A percentile compares a stretch with the other conserved stretches of the same genome.
Evolutionary conservation across 441 rosid genomes (phyloP).

Genomic region (Breynia disticha): DNA sequence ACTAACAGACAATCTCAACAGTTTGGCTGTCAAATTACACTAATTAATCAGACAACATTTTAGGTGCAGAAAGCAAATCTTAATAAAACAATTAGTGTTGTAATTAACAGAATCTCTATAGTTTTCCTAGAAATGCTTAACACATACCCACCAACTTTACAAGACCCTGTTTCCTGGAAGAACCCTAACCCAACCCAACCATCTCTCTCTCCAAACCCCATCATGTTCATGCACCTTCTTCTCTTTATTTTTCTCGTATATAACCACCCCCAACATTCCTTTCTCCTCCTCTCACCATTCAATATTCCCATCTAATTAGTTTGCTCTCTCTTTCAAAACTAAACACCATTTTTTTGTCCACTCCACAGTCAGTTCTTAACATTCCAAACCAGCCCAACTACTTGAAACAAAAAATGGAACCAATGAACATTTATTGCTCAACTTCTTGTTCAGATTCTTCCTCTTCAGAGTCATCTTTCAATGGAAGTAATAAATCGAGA

Average conservation of each 20-base stretch:
- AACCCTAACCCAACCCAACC: slow-evolving; percentile 18
- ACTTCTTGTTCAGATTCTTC: slow-evolving; percentile 38
- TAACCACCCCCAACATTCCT: neutral
- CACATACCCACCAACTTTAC: slow-evolving; percentile 41
- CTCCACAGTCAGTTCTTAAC: no score
- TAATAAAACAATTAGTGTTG: neutral
- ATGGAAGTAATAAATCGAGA: slow-evolving; percentile 16
- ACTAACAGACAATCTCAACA: slow-evolving; percentile 11
- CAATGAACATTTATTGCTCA: slow-evolving; percentile 27
- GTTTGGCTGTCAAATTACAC: slow-evolving; percentile 15
- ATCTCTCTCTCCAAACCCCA: neutral
- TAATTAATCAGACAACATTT: slow-evolving; percentile 15
- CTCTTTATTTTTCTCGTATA: slow-evolving; percentile 3
- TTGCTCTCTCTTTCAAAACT: neutral
- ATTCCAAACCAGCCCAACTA: no score
- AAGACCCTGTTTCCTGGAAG: slow-evolving; percentile 54
- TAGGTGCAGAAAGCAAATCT: slow-evolving; percentile 10
- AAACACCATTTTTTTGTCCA: no score
- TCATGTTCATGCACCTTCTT: slow-evolving; percentile 23
- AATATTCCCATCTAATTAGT: no score
- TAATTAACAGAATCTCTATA: no score
- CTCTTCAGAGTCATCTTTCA: slow-evolving; percentile 41
- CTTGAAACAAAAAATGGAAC: slow-evolving; percentile 28
- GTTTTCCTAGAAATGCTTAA: neutral
- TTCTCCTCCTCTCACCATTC: neutral